Evolutionary conservation across 768 basidiomycete species (phyloP), one percentile per base, ranked within the genome.

Genomic region (Termitomyces sp.): DNA sequence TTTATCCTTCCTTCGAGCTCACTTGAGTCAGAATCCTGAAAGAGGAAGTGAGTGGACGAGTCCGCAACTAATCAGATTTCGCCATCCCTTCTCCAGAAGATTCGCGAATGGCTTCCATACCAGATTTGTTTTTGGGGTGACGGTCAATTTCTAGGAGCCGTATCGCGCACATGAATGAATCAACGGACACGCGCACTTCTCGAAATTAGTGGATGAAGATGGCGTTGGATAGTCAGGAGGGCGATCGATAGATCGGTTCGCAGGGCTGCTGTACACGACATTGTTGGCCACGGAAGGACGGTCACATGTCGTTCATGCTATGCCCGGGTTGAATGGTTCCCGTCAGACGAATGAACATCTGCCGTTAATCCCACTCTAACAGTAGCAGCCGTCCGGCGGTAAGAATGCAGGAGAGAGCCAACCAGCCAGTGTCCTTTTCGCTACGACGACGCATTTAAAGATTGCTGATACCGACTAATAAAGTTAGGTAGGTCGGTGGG

Each of bases 21-120:
- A 21, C n/a, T 35, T 23, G n/a, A 2, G 43, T 1, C 31, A 19
- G 23, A 31, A 45, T 11, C 19, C 26, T 21, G 42, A 46, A 56
- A 26, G 33, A 44, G 40, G 23, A 41, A 26, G 38, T 51, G 17
- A 26, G 30, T 51, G 38, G 5, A 50, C 23, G 47, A 48, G 47
- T 35, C 23, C 49, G 50, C 38, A 5, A 19, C 19, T 17, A 53
- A 42, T 28, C 44, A 48, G 23, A n/a, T 46, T 30, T 41, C n/a
- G 21, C 19, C 37, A 47, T 19, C 50, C 31, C 43, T 57, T 53
- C 50, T 55, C 40, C 21, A 37, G 38, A 26, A 57, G 56, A 57
- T 53, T 53, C 45, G 37, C 51, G 3, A 30, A 38, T 26, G 56
- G 17, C 42, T 57, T 53, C 30, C 46, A 40, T 44, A 33, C 40